phyloP scores from a whole-genome alignment of 495 filamentous ascomycete species.

The Penicillium bovifimosum region DNA sequence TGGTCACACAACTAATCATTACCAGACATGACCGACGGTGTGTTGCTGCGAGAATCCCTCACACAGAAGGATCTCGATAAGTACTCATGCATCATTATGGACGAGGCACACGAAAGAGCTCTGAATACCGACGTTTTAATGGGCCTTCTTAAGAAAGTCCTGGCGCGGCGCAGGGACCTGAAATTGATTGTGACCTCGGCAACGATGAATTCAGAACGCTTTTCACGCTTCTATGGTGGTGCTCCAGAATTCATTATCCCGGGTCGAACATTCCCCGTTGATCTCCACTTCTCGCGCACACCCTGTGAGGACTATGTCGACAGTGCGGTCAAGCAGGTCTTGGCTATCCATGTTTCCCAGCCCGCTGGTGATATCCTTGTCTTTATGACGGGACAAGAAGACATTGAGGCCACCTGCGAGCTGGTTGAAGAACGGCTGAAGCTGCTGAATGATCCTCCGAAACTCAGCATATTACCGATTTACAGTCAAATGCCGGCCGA shows the following conservation, averaged over 20 bases:
- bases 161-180: conserved; percentile 82
- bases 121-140: conserved; percentile 97
- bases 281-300: conserved; percentile 90
- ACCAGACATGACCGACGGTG: conserved; percentile 92
- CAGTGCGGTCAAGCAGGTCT: conserved; percentile 89
- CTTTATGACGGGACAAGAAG: conserved; percentile 99
- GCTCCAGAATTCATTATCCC: conserved; percentile 97
- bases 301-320: conserved; percentile 98
- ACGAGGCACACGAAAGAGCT: conserved; percentile 96
- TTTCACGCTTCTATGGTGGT: conserved; percentile 95
- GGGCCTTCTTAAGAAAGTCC: conserved; percentile 95
- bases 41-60: conserved; percentile 87
- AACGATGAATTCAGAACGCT: conserved; percentile 97
- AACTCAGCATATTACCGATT: conserved; percentile 91
- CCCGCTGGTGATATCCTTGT: conserved; percentile 89
- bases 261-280: conserved; percentile 94
- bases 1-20: conserved; percentile 17
- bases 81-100: conserved; percentile 99
- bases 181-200: conserved; percentile 98
- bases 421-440: conserved; percentile 84
- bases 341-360: conserved; percentile 96
- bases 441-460: conserved; percentile 87
- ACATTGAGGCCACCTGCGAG: conserved; percentile 96
- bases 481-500: conserved; percentile 99
- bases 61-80: conserved; percentile 88